Evolutionary conservation across 805 yeast genomes (phyloP).

Genomic region (Metahyphopichia silvanorum): DNA sequence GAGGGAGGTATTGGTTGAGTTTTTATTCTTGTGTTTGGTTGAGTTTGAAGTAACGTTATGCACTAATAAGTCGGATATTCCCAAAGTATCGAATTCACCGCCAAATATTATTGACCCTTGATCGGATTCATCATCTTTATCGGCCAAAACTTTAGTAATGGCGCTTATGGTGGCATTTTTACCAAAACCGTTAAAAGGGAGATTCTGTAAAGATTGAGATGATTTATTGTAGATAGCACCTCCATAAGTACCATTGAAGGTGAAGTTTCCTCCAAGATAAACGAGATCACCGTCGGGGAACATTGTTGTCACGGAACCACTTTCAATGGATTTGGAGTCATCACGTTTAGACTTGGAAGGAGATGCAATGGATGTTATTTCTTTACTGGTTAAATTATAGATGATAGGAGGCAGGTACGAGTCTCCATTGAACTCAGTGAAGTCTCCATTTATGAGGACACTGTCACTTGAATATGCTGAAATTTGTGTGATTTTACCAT

Average conservation of each 20-base stretch:
- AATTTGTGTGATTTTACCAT: constrained; percentile 28
- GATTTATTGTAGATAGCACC: constrained; percentile 61
- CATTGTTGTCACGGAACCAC: constrained; percentile 32
- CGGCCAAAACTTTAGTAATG: constrained; percentile 47
- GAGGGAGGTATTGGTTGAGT: constrained; percentile 37
- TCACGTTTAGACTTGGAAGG: constrained; percentile 10
- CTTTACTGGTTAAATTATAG: constrained; percentile 25
- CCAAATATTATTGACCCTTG: constrained; percentile 66
- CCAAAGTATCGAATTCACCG: constrained; percentile 68
- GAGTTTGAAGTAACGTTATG: constrained; percentile 30
- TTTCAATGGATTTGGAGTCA: constrained; percentile 11
- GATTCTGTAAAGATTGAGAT: constrained; percentile 34
- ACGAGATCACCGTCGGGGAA: constrained; percentile 44
- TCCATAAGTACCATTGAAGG: constrained; percentile 50
- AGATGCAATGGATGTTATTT: constrained; percentile 16
- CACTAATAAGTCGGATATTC: constrained; percentile 42
- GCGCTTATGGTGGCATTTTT: constrained; percentile 55
- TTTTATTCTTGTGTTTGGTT: constrained; percentile 17
- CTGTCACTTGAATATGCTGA: constrained; percentile 22
- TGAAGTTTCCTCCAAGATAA: constrained; percentile 80
- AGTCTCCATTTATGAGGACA: constrained; percentile 34
- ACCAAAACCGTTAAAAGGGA: constrained; percentile 79
- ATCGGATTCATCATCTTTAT: constrained; percentile 15
- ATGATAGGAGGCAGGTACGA: constrained; percentile 30
- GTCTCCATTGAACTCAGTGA: constrained; percentile 27